Evolutionary conservation across 1,284 basidiomycete species (phyloP).

Genomic region (Cutaneotrichosporon daszewskae): DNA sequence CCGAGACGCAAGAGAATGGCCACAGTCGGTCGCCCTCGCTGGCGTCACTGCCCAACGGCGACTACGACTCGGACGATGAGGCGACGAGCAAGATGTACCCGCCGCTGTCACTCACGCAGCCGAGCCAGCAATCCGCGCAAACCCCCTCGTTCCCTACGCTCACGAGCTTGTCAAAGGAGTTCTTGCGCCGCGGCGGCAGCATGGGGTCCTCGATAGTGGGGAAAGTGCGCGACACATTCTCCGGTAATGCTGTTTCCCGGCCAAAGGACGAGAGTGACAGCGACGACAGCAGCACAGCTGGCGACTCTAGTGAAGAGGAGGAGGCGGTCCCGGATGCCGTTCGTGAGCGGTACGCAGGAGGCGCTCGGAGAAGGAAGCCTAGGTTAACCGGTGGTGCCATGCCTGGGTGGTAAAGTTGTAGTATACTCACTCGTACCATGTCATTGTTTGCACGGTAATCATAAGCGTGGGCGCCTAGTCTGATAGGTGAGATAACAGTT

Average conservation of each 20-base stretch:
- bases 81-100: slow-evolving; percentile 4
- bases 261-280: background rate
- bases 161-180: slow-evolving; percentile 5
- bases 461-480: no score
- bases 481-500: no score
- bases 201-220: slow-evolving; percentile 1
- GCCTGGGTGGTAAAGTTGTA: no score
- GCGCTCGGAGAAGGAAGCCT: no score
- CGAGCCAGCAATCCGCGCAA: background rate
- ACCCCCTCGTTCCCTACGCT: slow-evolving; percentile 13
- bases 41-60: slow-evolving; percentile 7
- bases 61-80: slow-evolving; percentile 3
- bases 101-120: background rate
- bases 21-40: background rate
- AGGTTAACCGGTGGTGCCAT: no score
- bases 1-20: slow-evolving; percentile 14
- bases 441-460: no score
- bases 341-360: slow-evolving; percentile 16
- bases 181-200: slow-evolving; percentile 3
- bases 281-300: background rate
- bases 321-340: slow-evolving; percentile 12
- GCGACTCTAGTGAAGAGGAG: slow-evolving; percentile 6
- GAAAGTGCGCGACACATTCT: background rate
- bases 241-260: no score
- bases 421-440: no score